Evolutionary conservation across 2,329 filamentous ascomycete genomes (phyloP), one percentile per base, ranked within the genome.

Genomic region (Fusarium palustre): DNA sequence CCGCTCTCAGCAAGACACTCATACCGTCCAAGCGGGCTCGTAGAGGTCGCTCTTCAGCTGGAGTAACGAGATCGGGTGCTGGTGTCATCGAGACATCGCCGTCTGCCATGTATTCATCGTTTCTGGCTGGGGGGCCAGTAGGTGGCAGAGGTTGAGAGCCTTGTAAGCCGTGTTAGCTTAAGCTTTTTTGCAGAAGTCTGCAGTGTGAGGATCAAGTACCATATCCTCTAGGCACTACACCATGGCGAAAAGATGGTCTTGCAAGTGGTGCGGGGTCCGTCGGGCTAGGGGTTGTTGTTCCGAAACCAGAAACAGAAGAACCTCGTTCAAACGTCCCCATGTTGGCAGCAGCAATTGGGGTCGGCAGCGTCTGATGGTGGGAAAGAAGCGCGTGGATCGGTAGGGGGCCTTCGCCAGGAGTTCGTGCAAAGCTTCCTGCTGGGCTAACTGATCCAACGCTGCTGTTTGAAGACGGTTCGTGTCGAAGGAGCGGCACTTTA

Each of bases 1-100:
- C 86, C 12, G 88, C 88, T 64, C 81, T 82, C 3, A 90, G 75
- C 13, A 90, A 78, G 9, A 87, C 87, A 62, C 82, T 87, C 78
- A 90, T 87, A 3, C 87, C 87, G 64, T 90, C 87, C 22, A 89
- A 76, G 5, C 75, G 75, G 12, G 59, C 47, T 47, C 72, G 78
- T 5, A 50, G 38, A 8, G 77, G 74, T 7, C 67, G 68, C 24
- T 53, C 52, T 18, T 68, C 50, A 30, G 41, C 77, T 18, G 71
- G 50, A 7, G 68, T 58, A 20, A 61, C 48, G 8, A 70, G 59
- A 49, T 74, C 69, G 48, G 71, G 64, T 34, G 72, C 67, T 16
- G 74, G 59, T 9, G 72, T 76, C 76, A 78, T 80, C 45, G 77
- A 42, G 28, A 78, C 75, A 45, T 80, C 76, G 18, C 72, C 72